Conservation (phyloP, 371 early-diverging fungal species). For the Actinomortierella wolfii region DNA sequence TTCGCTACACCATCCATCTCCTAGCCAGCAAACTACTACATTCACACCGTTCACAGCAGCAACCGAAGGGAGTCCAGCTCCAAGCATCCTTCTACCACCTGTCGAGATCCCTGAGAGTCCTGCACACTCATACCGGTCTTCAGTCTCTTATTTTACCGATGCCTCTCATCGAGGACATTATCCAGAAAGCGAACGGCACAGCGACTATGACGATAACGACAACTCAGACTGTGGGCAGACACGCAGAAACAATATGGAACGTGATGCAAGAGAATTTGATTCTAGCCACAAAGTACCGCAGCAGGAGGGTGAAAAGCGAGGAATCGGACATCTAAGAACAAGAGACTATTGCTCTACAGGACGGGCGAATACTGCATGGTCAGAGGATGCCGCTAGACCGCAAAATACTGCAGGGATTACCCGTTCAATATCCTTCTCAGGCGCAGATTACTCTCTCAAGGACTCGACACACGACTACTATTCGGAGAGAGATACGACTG, state of each 20-base stretch:
- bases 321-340: too few relatives aligned
- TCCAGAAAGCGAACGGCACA: neutral
- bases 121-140: slow-evolving; percentile 12
- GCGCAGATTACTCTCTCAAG: too few relatives aligned
- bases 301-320: too few relatives aligned
- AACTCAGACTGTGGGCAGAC: neutral
- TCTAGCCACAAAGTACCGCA: neutral
- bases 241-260: neutral
- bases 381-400: too few relatives aligned
- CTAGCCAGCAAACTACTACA: too few relatives aligned
- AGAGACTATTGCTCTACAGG: too few relatives aligned
- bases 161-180: slow-evolving; percentile 10
- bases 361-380: too few relatives aligned
- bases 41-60: neutral
- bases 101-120: slow-evolving; percentile 29
- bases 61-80: slow-evolving; percentile 9
- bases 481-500: too few relatives aligned
- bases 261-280: neutral
- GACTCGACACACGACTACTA: too few relatives aligned
- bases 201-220: neutral
- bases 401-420: too few relatives aligned
- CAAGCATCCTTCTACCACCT: slow-evolving; percentile 28
- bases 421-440: too few relatives aligned
- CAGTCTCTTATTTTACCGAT: neutral
- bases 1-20: too few relatives aligned